A percentile compares a stretch with the other conserved stretches of the same genome.
Conservation (phyloP, 2,329 filamentous ascomycete genomes). For the Penicillium sp. region DNA sequence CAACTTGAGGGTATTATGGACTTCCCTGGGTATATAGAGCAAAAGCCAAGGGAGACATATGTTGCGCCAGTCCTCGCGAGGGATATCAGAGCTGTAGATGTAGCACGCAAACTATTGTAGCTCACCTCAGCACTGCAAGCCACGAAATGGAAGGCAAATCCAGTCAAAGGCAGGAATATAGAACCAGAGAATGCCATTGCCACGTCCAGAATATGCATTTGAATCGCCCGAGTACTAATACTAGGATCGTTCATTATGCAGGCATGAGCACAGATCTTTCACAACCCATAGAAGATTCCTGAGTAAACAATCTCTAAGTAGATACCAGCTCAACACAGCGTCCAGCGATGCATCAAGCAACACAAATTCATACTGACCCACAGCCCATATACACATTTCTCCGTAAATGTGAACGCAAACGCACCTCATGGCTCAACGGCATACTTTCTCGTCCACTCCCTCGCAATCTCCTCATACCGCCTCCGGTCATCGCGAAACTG, state of each 20-base stretch:
- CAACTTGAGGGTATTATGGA: too few species aligned
- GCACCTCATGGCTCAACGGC: conserved; percentile 51
- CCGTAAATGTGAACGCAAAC: too few species aligned
- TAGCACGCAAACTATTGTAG: too few species aligned
- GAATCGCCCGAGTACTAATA: too few species aligned
- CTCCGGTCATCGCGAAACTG: conserved; percentile 73
- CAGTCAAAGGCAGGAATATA: neutral
- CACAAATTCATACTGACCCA: neutral
- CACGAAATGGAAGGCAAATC: neutral
- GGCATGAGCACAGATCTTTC: too few species aligned
- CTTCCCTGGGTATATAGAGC: too few species aligned
- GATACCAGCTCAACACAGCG: conserved; percentile 14
- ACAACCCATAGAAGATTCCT: neutral
- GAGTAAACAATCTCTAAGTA: neutral
- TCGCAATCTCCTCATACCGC: conserved; percentile 75
- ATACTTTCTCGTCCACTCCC: conserved; percentile 74
- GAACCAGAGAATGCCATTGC: neutral
- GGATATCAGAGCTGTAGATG: too few species aligned
- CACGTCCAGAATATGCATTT: too few species aligned
- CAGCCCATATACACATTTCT: neutral
- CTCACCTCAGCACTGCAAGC: too few species aligned
- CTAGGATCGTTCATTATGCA: too few species aligned
- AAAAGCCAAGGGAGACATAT: too few species aligned
- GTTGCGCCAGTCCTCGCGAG: too few species aligned
- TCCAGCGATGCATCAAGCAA: conserved; percentile 17